phyloP scores from a whole-genome alignment of 495 filamentous ascomycete species.

The Aspergillus bertholletiae region DNA sequence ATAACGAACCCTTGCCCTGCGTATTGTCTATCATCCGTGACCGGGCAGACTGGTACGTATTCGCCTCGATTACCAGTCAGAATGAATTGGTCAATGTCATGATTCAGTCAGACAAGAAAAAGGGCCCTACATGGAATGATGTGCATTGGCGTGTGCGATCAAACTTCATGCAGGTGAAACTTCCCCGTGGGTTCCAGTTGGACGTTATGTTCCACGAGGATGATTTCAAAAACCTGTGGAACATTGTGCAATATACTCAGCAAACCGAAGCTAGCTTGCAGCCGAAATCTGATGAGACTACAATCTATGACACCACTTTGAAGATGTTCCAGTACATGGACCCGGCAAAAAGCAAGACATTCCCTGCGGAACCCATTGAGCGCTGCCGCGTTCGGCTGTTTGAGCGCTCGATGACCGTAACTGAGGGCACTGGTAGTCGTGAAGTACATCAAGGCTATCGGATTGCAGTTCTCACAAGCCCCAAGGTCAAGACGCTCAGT shows the following conservation, averaged over 20 bases:
- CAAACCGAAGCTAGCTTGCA: slow-evolving; percentile 68
- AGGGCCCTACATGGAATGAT: slow-evolving; percentile 74
- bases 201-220: slow-evolving; percentile 65
- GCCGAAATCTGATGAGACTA: slow-evolving; percentile 58
- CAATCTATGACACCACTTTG: slow-evolving; percentile 61
- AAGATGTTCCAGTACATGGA: slow-evolving; percentile 75
- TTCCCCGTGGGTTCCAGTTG: slow-evolving; percentile 67
- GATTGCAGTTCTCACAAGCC: slow-evolving; percentile 67
- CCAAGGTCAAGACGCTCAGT: slow-evolving; percentile 70
- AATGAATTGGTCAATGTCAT: slow-evolving; percentile 69
- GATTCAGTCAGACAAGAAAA: slow-evolving; percentile 63
- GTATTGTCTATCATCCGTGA: slow-evolving; percentile 69
- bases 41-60: slow-evolving; percentile 61
- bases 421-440: slow-evolving; percentile 63
- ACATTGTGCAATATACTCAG: slow-evolving; percentile 74
- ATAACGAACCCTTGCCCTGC: slow-evolving; percentile 63
- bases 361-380: slow-evolving; percentile 68
- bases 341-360: slow-evolving; percentile 58
- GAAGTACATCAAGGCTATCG: slow-evolving; percentile 73
- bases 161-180: slow-evolving; percentile 56
- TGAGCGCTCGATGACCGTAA: slow-evolving; percentile 58
- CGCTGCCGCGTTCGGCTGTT: slow-evolving; percentile 69
- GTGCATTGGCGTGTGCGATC: slow-evolving; percentile 69
- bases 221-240: slow-evolving; percentile 73
- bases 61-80: slow-evolving; percentile 70